Evolutionary conservation across 208 protist species (phyloP).

Genomic region (Naegleria gruberi): DNA sequence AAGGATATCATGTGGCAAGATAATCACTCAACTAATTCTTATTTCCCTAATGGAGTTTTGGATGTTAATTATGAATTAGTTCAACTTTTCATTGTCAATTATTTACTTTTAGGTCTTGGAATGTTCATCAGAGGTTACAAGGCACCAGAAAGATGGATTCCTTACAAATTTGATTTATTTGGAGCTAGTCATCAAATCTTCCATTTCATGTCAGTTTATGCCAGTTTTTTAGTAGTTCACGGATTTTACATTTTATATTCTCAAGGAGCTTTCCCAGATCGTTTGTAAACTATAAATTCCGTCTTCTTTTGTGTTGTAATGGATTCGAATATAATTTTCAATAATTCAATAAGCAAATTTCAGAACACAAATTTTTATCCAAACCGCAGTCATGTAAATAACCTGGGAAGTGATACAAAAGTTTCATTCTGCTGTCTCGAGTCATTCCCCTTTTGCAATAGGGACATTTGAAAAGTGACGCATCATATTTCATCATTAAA

Average conservation of each 20-base stretch:
- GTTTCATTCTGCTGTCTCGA: no score
- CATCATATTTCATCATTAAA: no score
- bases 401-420: no score
- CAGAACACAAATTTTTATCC: no score
- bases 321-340: no score
- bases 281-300: background rate
- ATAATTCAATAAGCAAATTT: no score
- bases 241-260: background rate
- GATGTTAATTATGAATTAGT: background rate
- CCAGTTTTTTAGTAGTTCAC: background rate
- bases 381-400: no score
- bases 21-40: background rate
- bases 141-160: background rate
- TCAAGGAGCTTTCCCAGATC: background rate
- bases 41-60: background rate
- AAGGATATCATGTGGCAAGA: background rate
- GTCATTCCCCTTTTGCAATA: no score
- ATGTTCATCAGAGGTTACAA: background rate
- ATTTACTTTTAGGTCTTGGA: background rate
- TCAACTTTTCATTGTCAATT: background rate
- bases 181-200: slow-evolving; percentile 15
- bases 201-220: background rate
- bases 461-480: no score
- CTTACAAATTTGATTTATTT: slow-evolving; percentile 10
- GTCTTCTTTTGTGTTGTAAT: background rate